Base-by-base conservation (phyloP, 768 basidiomycete genomes). In the Tricholoma terreum region DNA sequence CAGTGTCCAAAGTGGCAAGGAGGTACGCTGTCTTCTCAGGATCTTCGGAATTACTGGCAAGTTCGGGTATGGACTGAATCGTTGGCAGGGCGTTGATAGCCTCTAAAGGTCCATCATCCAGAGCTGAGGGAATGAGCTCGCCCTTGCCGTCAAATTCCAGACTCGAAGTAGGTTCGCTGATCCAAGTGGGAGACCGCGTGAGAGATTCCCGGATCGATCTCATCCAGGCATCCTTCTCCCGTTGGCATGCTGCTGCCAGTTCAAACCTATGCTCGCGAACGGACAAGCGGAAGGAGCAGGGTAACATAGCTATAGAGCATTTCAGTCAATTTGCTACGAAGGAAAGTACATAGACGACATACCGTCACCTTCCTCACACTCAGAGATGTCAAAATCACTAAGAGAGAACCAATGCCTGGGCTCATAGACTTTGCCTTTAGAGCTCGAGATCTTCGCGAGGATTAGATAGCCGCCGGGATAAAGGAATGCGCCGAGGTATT, bases 191-290 rank as follows among this genome's bases (percentile, higher is more conserved):
- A 27, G 73, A 63, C 50, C 80, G 75, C 6, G 71, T 69, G 43
- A 78, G 65, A 12, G 87, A 79, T 43, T 82, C 77, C 55, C 74
- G 77, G 50, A 97, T 83, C 5, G 85, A 84, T 31, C 76, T 73
- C 54, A 94, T 73, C 96, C 96, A 98, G n/a, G 89, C 76, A 24
- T 84, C 82, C 74, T 93, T 95, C 73, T 98, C 96, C 34, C 77
- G 80, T 64, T 75, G 80, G 68, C 94, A 95, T 14, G 92, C 83
- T 0, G 92, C 91, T 6, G 92, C 92, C 30, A 98, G 73, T 67
- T 97, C 94, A 63, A 96, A 89, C 57, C 84, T 80, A 65, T 91
- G 86, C 6, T 86, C 85, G 53, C 78, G 80, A 43, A 79, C 81
- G 9, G 79, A 82, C 14, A 97, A 73, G 50, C 89, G 86, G 71